Base-by-base conservation (phyloP, 2,329 filamentous ascomycete species). In the Diplodia seriata region DNA sequence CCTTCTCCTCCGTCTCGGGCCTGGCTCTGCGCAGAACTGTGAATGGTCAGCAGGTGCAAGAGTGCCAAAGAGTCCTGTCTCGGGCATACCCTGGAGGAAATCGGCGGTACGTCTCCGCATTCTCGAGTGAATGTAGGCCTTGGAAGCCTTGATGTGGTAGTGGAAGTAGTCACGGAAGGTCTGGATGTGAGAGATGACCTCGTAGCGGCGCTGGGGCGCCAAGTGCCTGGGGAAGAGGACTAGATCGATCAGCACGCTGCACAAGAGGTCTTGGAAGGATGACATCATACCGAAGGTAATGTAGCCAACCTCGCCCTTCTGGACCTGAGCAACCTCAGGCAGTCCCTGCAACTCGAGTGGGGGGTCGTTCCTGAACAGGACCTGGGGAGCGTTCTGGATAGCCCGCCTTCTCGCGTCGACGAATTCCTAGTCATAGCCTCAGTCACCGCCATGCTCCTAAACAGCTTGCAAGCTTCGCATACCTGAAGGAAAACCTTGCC, bases 141-240 rank as follows among this genome's bases (percentile, higher is more conserved):
- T 99, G 70, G 94, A 97, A 36, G 95, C 96, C 83, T 99, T 99
- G 83, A 99, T 99, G 81, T 99, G 95, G 81, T 99, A 99, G 81
- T 99, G 95, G 86, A 99, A 99, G 82, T 99, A 99, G 78, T 99
- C 95, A 73, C 95, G 92, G 91, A 99, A 99, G 15, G 95, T 99
- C 82, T 99, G 96, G 75, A 99, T 98, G 80, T 99, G 96, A 62
- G 94, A 97, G 74, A 99, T 99, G 78, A 96, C 94, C 72, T 97
- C 94, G 69, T 92, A 90, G 83, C 96, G 92, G 77, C 93, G 89
- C 80, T 97, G 93, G 15, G 89, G 89, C 15, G 93, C 94, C 72
- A 99, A 85, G 81, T 99, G 96, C 71, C 95, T 90, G 56, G 95
- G 94, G 84, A 99, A 99, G 53, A 99, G 87, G 57, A 98, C 95